Conservation (phyloP, 495 filamentous ascomycete species). For the Thermothielavioides terrestris region DNA sequence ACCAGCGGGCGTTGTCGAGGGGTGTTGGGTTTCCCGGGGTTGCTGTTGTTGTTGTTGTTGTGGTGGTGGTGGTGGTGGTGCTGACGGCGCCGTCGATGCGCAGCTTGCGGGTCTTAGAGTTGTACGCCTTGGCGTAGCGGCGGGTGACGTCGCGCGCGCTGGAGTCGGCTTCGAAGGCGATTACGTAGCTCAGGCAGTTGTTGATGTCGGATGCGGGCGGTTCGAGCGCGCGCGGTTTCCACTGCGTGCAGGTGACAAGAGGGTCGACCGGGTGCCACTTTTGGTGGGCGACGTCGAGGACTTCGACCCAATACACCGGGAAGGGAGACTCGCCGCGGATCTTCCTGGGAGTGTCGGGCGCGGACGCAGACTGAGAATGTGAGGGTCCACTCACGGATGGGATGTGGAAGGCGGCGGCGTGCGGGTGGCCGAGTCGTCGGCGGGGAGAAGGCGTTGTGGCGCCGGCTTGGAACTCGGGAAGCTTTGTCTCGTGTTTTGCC, state of each 20-base stretch:
- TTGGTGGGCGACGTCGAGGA: slow-evolving; percentile 70
- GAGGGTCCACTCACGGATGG: slow-evolving; percentile 20
- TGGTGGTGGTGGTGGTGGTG: background rate
- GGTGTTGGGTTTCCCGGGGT: background rate
- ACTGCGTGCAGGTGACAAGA: slow-evolving; percentile 66
- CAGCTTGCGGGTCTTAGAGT: slow-evolving; percentile 72
- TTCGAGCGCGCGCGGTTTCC: slow-evolving; percentile 63
- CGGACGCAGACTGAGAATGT: slow-evolving; percentile 16
- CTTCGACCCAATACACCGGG: slow-evolving; percentile 91
- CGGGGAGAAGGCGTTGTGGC: slow-evolving; percentile 20
- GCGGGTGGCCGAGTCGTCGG: slow-evolving; percentile 36
- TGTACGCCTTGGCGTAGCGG: slow-evolving; percentile 72
- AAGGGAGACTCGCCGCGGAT: slow-evolving; percentile 54
- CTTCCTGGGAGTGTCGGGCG: slow-evolving; percentile 25
- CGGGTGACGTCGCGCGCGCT: slow-evolving; percentile 72
- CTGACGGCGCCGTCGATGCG: slow-evolving; percentile 53
- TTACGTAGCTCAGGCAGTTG: slow-evolving; percentile 72
- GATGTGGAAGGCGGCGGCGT: slow-evolving; percentile 31
- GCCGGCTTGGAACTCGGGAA: slow-evolving; percentile 8
- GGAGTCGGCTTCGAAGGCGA: slow-evolving; percentile 72
- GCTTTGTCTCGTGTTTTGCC: slow-evolving; percentile 24
- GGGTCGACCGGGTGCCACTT: slow-evolving; percentile 91
- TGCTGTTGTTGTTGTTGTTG: background rate
- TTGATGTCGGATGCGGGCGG: slow-evolving; percentile 64
- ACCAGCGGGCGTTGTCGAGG: slow-evolving; percentile 59